Evolutionary conservation across 345 rosid species (phyloP).

Genomic region (Cardamine chenopodiifolia): DNA sequence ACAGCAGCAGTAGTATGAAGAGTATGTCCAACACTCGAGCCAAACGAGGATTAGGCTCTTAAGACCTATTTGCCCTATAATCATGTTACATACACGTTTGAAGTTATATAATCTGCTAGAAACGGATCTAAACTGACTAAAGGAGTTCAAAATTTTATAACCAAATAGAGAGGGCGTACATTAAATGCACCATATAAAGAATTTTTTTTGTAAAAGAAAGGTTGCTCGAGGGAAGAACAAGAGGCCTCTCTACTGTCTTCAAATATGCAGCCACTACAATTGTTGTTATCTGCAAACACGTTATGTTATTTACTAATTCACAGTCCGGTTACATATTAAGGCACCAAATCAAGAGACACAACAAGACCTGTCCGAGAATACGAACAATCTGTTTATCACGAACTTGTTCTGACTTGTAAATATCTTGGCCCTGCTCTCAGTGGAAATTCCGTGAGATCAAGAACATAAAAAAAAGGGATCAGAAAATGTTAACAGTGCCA

Average conservation of each 20-base stretch:
- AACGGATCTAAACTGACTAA: too few species aligned
- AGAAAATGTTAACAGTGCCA: neutral
- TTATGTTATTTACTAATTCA: neutral
- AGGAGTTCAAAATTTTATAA: neutral
- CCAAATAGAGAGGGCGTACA: constrained; percentile 48
- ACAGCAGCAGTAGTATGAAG: constrained; percentile 85
- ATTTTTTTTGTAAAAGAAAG: constrained; percentile 88
- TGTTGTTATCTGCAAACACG: constrained; percentile 60
- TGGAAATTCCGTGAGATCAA: neutral
- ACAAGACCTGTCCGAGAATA: constrained; percentile 83
- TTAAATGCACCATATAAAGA: constrained; percentile 81
- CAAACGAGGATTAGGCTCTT: constrained; percentile 83
- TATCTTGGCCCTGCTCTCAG: constrained; percentile 39
- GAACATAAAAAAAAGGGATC: neutral
- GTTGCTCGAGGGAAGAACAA: constrained; percentile 77
- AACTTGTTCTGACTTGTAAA: constrained; percentile 77
- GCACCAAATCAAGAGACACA: constrained; percentile 6
- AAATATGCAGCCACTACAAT: constrained; percentile 86
- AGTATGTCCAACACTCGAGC: constrained; percentile 84
- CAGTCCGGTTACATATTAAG: neutral
- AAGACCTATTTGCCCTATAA: constrained; percentile 75
- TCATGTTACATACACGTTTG: neutral
- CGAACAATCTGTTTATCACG: constrained; percentile 91
- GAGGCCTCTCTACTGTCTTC: constrained; percentile 80
- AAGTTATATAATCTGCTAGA: neutral